Evolutionary conservation across 192 early-diverging fungal species (phyloP), one percentile per base, ranked within the genome.

Genomic region (Glomus cerebriforme): DNA sequence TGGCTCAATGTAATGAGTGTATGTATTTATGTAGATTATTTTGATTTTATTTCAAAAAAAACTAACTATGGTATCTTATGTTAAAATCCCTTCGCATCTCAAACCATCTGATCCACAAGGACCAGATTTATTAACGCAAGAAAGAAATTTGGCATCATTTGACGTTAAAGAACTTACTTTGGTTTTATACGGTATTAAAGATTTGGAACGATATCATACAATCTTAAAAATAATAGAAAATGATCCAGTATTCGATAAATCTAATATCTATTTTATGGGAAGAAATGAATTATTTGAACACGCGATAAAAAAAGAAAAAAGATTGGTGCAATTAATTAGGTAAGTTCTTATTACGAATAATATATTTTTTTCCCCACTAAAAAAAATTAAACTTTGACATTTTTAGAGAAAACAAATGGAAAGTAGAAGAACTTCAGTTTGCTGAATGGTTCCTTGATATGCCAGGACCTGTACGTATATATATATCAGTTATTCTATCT

Each of bases 241-340:
- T 59, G 93, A 96, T 79, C 90, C 91, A 5, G 88, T 88, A 19
- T 94, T 96, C 78, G 87, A 89, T 72, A 87, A 94, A 82, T 89
- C 87, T 10, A 79, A 92, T 47, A 83, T 88, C 65, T 94, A 93
- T 83, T 95, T 88, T 78, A 82, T 89, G 81, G 90, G 91, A 72
- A 89, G 95, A 59, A 80, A 84, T 26, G 92, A 95, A 26, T 85
- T 86, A 45, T 87, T 95, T 80, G 81, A 87, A 43, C 81, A 86
- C 67, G 86, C 90, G 67, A 80, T 93, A 17, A 73, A 78, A 79
- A 91, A 92, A 79, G 91, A 90, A 37, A 80, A 83, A 54, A 88
- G 90, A 8, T 84, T 93, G 62, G 84, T 92, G 37, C 89, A 92
- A 81, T 81, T 96, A 39, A 76, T 86, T 37, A 82, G 82, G 84